Percentiles rank a stretch among this genome's conserved stretches.
Evolutionary conservation across 2,329 filamentous ascomycete genomes (phyloP).

Genomic region (Dryadomyces sulphureus): DNA sequence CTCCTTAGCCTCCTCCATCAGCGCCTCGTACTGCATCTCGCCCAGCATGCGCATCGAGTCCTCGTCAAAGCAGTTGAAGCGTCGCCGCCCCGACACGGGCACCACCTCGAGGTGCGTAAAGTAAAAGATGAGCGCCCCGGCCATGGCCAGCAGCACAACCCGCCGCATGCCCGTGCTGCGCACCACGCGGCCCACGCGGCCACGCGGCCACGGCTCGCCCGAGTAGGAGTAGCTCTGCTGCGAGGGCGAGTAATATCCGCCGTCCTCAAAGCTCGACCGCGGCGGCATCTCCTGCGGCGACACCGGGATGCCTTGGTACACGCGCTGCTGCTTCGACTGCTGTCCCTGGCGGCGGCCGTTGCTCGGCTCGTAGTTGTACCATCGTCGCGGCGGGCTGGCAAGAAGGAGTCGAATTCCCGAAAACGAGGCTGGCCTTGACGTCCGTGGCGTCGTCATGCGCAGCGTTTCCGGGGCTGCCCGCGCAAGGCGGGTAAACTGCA

Average conservation of each 20-base stretch:
- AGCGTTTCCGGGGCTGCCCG: no score
- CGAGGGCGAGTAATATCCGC: neutral
- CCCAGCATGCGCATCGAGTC: constrained; percentile 37
- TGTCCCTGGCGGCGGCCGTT: neutral
- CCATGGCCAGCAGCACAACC: constrained; percentile 24
- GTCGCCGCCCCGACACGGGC: constrained; percentile 52
- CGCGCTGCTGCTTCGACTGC: neutral
- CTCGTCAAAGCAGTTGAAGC: constrained; percentile 56
- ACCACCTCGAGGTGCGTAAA: constrained; percentile 56
- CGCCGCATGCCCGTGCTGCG: constrained; percentile 20
- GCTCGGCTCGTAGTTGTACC: constrained; percentile 9
- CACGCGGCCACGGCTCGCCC: neutral
- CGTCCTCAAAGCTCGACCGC: constrained; percentile 2
- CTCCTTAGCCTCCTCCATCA: constrained; percentile 38
- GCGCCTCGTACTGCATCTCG: constrained; percentile 37
- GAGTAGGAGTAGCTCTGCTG: neutral
- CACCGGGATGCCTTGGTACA: constrained; percentile 8
- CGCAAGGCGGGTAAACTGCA: no score
- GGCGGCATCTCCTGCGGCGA: constrained; percentile 9
- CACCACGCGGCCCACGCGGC: constrained; percentile 2
- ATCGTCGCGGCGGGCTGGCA: neutral
- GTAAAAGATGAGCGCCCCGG: constrained; percentile 44
- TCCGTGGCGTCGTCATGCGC: neutral
- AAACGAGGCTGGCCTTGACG: no score
- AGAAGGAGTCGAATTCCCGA: neutral